Evolutionary conservation across 179 eudicot genomes (phyloP).

Genomic region (Gypsophila paniculata): DNA sequence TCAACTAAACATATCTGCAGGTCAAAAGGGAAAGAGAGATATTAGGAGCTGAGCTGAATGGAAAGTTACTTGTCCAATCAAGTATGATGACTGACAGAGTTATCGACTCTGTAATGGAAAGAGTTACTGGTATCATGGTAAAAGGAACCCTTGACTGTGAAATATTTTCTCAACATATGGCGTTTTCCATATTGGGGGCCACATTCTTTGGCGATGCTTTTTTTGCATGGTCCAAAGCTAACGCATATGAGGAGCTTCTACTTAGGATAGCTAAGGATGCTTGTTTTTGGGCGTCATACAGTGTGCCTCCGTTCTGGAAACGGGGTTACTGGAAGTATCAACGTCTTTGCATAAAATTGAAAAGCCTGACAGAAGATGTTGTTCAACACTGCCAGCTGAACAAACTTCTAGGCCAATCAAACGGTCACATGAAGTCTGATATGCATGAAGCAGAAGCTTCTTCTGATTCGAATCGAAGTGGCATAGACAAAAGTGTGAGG

Average conservation of each 20-base stretch:
- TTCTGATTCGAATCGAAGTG: slow-evolving; percentile 9
- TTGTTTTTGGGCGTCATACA: slow-evolving; percentile 56
- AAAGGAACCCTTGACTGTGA: slow-evolving; percentile 43
- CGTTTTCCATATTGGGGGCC: slow-evolving; percentile 47
- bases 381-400: slow-evolving; percentile 37
- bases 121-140: slow-evolving; percentile 25
- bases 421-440: slow-evolving; percentile 8
- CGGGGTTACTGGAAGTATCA: slow-evolving; percentile 48
- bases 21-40: slow-evolving; percentile 42
- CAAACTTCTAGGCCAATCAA: slow-evolving; percentile 26
- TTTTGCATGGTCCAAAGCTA: slow-evolving; percentile 52
- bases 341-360: slow-evolving; percentile 38
- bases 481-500: slow-evolving; percentile 13
- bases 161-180: slow-evolving; percentile 44
- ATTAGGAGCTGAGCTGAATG: slow-evolving; percentile 38
- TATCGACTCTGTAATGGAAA: slow-evolving; percentile 40
- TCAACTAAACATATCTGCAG: slow-evolving; percentile 23
- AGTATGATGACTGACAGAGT: slow-evolving; percentile 35
- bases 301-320: slow-evolving; percentile 50
- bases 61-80: slow-evolving; percentile 36
- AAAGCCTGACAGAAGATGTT: slow-evolving; percentile 46
- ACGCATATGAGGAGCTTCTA: slow-evolving; percentile 47
- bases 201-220: slow-evolving; percentile 56
- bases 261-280: slow-evolving; percentile 52
- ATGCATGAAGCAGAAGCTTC: slow-evolving; percentile 12